Evolutionary conservation across 2,329 filamentous ascomycete species (phyloP), one percentile per base, ranked within the genome.

Genomic region (Daldinia sp.): DNA sequence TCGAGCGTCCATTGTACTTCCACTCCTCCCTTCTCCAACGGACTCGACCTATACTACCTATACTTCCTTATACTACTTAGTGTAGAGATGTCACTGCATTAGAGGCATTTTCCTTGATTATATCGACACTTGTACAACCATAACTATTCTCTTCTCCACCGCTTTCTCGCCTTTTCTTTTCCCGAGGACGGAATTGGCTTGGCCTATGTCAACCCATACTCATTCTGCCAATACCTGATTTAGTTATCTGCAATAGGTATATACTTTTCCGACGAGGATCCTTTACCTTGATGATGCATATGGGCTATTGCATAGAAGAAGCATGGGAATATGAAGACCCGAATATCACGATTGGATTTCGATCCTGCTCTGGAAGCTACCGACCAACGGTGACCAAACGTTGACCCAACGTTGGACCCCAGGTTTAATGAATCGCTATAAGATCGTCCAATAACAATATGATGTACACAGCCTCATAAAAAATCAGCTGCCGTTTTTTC

Each of bases 161-260:
- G 44, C 58, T 71, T 50, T 71, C 63, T 71, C 63, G 67, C 64
- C 58, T 67, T 57, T 59, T 51, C 60, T 63, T 71, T 60, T 53
- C 37, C 69, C 66, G 66, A 69, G 60, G 5, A 37, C 35, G 48
- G 57, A 20, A 18, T 42, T 59, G 42, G 46, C 67, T 66, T 70
- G 55, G 56, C 62, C 46, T 48, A 61, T 69, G 33, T 61, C 20
- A 63, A 53, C 18, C 58, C 51, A 59, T 60, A 35, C 2, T 33
- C 26, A 12, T 35, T 33, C n/a, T 35, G 4, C 7, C 33, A 18
- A 53, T 53, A 18, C 48, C 15, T 35, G 44, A 53, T 35, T 26
- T 53, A 23, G 20, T 23, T 23, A 53, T 28, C 48, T 53, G 20
- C 20, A 54, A 33, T 54, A 35, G n/a, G 18, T 23, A 54, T 54